These are phyloP conservation scores for Neonectria magnoliae DNA, from an alignment of 2,329 filamentous ascomycete genomes.

Conservation along the genomic window DNA sequence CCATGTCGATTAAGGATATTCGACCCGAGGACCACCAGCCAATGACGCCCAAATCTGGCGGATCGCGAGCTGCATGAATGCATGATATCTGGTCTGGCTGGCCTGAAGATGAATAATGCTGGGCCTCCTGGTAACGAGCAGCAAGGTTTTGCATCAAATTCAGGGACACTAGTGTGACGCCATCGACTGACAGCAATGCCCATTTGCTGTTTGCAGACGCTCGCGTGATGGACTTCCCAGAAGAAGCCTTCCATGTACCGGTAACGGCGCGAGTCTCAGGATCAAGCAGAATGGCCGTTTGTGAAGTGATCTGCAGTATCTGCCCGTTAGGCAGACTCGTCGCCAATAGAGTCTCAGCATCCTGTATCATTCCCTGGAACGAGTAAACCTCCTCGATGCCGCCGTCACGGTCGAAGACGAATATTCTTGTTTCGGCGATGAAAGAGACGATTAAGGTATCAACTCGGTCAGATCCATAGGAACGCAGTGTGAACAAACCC, in stretches of 20 bases:
- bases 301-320: conserved; percentile 80
- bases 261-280: conserved; percentile 63
- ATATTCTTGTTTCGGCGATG: conserved; percentile 83
- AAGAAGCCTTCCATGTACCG: conserved; percentile 66
- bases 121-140: conserved; percentile 68
- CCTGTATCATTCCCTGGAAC: conserved; percentile 76
- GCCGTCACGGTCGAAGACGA: conserved; percentile 77
- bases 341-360: conserved; percentile 76
- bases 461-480: conserved; percentile 56
- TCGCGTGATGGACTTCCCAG: conserved; percentile 73
- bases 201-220: conserved; percentile 78
- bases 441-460: conserved; percentile 86
- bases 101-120: conserved; percentile 53
- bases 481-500: conserved; percentile 75
- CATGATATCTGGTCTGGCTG: conserved; percentile 81
- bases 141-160: conserved; percentile 68
- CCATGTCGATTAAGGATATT: conserved; percentile 77
- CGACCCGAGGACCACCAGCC: conserved; percentile 89
- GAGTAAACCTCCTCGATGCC: conserved; percentile 87
- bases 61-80: conserved; percentile 75
- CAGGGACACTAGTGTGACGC: conserved; percentile 76
- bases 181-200: conserved; percentile 79
- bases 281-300: conserved; percentile 70
- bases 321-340: conserved; percentile 70
- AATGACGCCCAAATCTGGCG: conserved; percentile 76